These are phyloP conservation scores for Hortiboletus flavorubellus DNA, from an alignment of 768 basidiomycete genomes.

Conservation along the genomic window DNA sequence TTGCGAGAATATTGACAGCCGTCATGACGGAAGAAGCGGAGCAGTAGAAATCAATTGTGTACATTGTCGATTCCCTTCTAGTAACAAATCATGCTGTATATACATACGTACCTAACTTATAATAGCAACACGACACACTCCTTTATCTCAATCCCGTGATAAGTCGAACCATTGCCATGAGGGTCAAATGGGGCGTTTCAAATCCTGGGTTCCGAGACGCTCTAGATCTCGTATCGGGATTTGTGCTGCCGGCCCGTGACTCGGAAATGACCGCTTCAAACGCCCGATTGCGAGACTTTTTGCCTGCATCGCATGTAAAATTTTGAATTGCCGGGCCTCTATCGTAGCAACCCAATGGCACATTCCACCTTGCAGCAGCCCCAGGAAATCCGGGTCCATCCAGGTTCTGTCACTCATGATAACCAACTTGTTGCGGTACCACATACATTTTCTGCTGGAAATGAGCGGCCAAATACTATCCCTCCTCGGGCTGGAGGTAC, in stretches of 20 bases:
- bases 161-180: no score
- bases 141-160: neutral
- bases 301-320: no score
- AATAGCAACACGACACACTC: slow-evolving; percentile 4
- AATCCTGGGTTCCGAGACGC: no score
- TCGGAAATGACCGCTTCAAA: no score
- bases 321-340: neutral
- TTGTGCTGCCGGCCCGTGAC: no score
- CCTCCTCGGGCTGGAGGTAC: slow-evolving; percentile 40
- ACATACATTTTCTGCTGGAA: slow-evolving; percentile 23
- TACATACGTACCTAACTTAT: neutral
- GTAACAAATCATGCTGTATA: neutral
- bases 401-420: slow-evolving; percentile 19
- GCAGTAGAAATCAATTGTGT: neutral
- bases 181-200: no score
- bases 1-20: slow-evolving; percentile 41
- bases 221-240: no score
- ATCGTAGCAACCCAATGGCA: slow-evolving; percentile 17
- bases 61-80: neutral
- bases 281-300: no score
- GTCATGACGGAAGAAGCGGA: slow-evolving; percentile 27
- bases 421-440: slow-evolving; percentile 8
- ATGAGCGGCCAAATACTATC: slow-evolving; percentile 25
- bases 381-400: slow-evolving; percentile 18
- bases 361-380: slow-evolving; percentile 19